These are phyloP conservation scores for Collybiopsis confluens DNA, from an alignment of 768 basidiomycete genomes.

Conservation along the genomic window DNA sequence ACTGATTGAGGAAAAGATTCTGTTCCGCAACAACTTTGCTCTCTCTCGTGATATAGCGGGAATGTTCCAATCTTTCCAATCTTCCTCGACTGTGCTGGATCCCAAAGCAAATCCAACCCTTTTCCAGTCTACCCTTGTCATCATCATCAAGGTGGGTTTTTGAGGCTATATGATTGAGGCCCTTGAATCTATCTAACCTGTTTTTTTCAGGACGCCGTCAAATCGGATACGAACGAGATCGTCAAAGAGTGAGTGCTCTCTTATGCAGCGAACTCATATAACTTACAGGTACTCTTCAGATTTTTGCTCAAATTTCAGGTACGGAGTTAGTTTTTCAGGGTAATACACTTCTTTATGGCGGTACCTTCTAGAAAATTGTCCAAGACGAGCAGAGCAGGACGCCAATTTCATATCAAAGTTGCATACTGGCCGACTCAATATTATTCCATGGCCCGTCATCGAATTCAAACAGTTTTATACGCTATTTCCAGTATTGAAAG, in stretches of 20 bases:
- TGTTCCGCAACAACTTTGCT: slow-evolving; percentile 65
- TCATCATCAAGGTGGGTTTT: slow-evolving; percentile 54
- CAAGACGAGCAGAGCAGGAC: slow-evolving; percentile 55
- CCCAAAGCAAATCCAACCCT: slow-evolving; percentile 53
- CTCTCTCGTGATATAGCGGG: slow-evolving; percentile 56
- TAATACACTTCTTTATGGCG: neutral
- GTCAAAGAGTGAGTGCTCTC: slow-evolving; percentile 44
- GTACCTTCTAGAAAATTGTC: slow-evolving; percentile 44
- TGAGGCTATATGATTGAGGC: neutral
- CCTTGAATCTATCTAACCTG: neutral
- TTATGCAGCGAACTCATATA: neutral
- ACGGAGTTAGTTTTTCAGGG: neutral
- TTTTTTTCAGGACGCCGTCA: slow-evolving; percentile 63
- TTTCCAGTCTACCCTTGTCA: slow-evolving; percentile 54
- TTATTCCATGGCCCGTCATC: slow-evolving; percentile 68
- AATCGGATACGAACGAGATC: slow-evolving; percentile 56
- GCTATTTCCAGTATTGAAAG: slow-evolving; percentile 45
- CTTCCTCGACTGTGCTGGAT: slow-evolving; percentile 52
- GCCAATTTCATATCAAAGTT: slow-evolving; percentile 60
- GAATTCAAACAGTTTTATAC: slow-evolving; percentile 57
- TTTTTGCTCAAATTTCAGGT: slow-evolving; percentile 50
- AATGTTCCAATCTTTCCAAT: slow-evolving; percentile 59
- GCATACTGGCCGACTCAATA: slow-evolving; percentile 50
- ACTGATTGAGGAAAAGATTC: slow-evolving; percentile 35
- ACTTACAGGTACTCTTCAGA: too few species aligned